phyloP scores from a whole-genome alignment of 495 filamentous ascomycete species.

The Arthonia radiata region DNA sequence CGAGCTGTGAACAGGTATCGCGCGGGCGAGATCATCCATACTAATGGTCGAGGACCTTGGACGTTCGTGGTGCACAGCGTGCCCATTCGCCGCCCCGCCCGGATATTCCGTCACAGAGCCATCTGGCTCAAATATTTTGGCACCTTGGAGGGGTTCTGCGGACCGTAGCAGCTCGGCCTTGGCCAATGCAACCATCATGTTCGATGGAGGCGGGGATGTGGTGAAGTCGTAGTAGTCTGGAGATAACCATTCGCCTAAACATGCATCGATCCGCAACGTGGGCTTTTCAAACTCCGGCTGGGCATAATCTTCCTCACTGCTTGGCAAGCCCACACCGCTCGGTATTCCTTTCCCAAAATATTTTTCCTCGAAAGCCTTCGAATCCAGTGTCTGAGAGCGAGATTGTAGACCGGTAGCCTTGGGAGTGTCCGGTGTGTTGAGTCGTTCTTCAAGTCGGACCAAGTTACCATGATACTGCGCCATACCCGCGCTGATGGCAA shows the following conservation, averaged over 20 bases:
- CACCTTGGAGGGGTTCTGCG: constrained; percentile 33
- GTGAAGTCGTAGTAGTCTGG: constrained; percentile 84
- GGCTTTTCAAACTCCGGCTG: constrained; percentile 19
- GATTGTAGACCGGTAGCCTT: background rate
- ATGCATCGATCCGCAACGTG: constrained; percentile 62
- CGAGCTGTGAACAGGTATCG: too few species aligned
- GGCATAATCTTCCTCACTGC: too few species aligned
- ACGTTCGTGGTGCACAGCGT: too few species aligned
- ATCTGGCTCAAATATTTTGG: too few species aligned
- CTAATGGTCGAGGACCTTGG: too few species aligned
- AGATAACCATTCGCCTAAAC: constrained; percentile 85
- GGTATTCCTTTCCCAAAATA: too few species aligned
- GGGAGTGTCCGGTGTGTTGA: background rate
- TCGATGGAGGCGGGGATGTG: constrained; percentile 62
- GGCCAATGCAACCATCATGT: constrained; percentile 63
- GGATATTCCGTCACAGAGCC: too few species aligned
- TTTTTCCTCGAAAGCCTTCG: background rate
- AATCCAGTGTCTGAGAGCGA: background rate
- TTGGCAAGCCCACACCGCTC: too few species aligned
- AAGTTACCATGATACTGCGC: constrained; percentile 27
- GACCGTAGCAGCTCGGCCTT: constrained; percentile 61
- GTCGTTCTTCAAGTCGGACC: background rate
- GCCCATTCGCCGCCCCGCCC: too few species aligned
- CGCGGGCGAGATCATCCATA: too few species aligned
- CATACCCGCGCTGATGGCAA: constrained; percentile 73